These are phyloP conservation scores for Blumeria graminis DNA, from an alignment of 2,329 filamentous ascomycete species.

Conservation along the genomic window DNA sequence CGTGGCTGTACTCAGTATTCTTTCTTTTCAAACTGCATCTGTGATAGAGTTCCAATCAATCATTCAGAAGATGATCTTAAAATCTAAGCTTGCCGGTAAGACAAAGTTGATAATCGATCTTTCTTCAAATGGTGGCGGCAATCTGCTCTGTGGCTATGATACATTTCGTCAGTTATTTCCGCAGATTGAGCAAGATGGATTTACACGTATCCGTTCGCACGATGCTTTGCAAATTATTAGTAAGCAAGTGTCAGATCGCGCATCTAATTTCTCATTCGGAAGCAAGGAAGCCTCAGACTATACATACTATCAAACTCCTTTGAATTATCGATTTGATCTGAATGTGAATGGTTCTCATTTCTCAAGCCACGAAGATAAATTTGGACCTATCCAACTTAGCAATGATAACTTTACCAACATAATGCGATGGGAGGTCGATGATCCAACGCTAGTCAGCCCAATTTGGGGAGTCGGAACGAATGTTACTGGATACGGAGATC, in stretches of 20 bases:
- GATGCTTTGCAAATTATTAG: constrained; percentile 8
- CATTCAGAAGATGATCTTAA: constrained; percentile 19
- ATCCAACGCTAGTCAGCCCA: constrained; percentile 7
- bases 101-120: constrained; percentile 39
- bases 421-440: constrained; percentile 9
- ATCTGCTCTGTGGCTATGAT: constrained; percentile 22
- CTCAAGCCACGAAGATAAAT: constrained; percentile 7
- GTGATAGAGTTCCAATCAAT: constrained; percentile 9
- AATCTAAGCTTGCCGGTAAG: constrained; percentile 22
- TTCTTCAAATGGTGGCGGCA: constrained; percentile 32
- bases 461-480: constrained; percentile 10
- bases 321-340: constrained; percentile 9
- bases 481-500: constrained; percentile 15
- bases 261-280: constrained; percentile 5
- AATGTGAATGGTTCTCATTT: constrained; percentile 8
- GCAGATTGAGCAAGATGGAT: constrained; percentile 10
- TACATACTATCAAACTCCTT: constrained; percentile 5
- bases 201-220: constrained; percentile 7
- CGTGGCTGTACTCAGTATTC: constrained; percentile 10
- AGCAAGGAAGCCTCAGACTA: constrained; percentile 6
- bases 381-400: constrained; percentile 5
- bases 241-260: constrained; percentile 5
- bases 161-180: constrained; percentile 21
- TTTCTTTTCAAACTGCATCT: constrained; percentile 8
- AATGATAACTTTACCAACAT: constrained; percentile 6